Evolutionary conservation across 768 basidiomycete species (phyloP), one percentile per base, ranked within the genome.

Genomic region (Sporobolomyces roseus): DNA sequence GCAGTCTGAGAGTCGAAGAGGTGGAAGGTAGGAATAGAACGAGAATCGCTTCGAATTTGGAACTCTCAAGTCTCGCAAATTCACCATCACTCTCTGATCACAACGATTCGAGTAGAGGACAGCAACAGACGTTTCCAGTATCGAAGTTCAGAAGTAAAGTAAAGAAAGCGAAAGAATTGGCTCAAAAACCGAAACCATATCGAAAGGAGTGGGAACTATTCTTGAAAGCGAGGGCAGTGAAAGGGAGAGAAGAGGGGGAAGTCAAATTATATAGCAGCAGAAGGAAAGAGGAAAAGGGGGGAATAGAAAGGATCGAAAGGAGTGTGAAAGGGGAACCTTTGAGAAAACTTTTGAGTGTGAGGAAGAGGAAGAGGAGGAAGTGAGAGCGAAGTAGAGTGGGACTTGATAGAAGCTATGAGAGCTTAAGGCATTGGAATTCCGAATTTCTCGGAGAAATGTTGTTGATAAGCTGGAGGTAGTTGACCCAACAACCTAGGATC

Each of bases 391-490:
- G 36, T 35, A 25, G 35, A 36, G 35, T 51, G 36, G 61, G 17
- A 41, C 17, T 9, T 9, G 38, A 17, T 9, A 46, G 45, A 46
- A 23, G 21, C 21, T 10, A 46, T 13, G 12, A 7, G 14, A 23
- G 21, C 7, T 46, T 46, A 23, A 50, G 61, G 61, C 17, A 62
- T 21, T 13, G 61, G 61, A n/a, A 62, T 62, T 21, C 61, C 61
- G n/a, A 63, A 52, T 19, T 52, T 43, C 10, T 52, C 38, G 4
- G 61, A 41, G 41, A 63, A 63, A 51, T 63, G 61, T 27, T 43
- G 36, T 52, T 63, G 62, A 43, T 63, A 63, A 30, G 51, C 51
- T 30, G 52, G 51, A 8, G 62, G 62, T 30, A 63, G 52, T 41
- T 63, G 62, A 10, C 25, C 52, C 10, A 63, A 27, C 41, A 63